Base-by-base conservation (phyloP, 1,139 yeast genomes). In the Lodderomyces metapsilosis region DNA sequence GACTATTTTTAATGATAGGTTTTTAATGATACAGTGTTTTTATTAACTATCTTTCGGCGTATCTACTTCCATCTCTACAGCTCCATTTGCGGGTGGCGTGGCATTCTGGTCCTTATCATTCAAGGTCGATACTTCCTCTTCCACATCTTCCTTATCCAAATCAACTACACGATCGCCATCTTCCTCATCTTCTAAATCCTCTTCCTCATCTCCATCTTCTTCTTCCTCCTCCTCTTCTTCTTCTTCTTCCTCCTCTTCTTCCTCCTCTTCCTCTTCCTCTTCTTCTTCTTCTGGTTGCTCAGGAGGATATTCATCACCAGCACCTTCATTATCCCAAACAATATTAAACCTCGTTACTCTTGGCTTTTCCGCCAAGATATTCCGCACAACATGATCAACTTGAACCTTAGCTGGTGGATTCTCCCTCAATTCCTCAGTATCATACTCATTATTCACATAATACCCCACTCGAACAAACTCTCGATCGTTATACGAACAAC, bases 401-500 rank as follows among this genome's bases (percentile, higher is more conserved):
- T 88, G 96, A 1, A 92, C 97, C 59, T 88, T 88, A 8, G 83
- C 78, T 1, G 98, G 98, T 1, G 98, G 98, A 52, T 88, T 88
- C 56, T 88, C 96, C 47, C 96, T 76, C 55, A 92, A 68, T 56
- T 92, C 98, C 59, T 91, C 98, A 10, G 84, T 74, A 57, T 92
- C 97, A 57, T 92, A 92, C 59, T 92, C 99, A 62, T 92, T 92
- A 66, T 92, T 92, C 44, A 92, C 98, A 58, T 92, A 92, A 66
- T 92, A 92, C 0, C 98, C 98, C 11, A 92, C 98, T 47, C 98
- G 73, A 4, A 92, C 98, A 68, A 92, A 92, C 62, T 92, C 98
- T 52, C 94, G 74, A 47, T 87, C 96, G 41, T 88, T 88, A 59
- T 92, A 92, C 0, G 96, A 84, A 62, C 98, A 92, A 47, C 96